Evolutionary conservation across 1,284 basidiomycete species (phyloP).

Genomic region (Cryptococcus wingfieldii): DNA sequence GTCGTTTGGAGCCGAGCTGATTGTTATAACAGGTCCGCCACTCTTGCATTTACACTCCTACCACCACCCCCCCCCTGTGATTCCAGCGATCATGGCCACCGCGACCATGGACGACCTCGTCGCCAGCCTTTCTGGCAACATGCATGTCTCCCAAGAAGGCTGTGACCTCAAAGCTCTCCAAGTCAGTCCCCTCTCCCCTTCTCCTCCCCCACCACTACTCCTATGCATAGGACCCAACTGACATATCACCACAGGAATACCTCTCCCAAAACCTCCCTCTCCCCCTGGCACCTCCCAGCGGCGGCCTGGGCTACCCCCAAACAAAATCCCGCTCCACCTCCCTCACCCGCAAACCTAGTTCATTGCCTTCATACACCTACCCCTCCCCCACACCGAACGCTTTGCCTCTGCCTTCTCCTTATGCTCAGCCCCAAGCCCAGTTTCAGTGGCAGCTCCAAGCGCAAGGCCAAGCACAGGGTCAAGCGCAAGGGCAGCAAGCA

Average conservation of each 20-base stretch:
- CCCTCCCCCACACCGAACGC: not conserved
- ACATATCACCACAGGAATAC: conserved; percentile 7
- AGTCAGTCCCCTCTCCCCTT: conserved; percentile 49
- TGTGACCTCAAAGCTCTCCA: conserved; percentile 51
- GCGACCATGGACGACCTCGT: conserved; percentile 42
- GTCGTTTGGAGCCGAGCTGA: not conserved
- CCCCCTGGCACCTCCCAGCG: not conserved
- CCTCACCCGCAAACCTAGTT: conserved; percentile 9
- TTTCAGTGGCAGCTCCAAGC: too few species aligned
- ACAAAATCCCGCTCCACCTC: conserved; percentile 10
- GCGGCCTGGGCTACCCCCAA: conserved; percentile 4
- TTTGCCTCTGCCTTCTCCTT: conserved; percentile 1
- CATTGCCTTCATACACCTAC: conserved; percentile 13
- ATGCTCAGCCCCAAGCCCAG: conserved; percentile 7
- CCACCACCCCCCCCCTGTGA: not conserved
- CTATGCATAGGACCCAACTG: not conserved
- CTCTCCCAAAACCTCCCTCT: conserved; percentile 11
- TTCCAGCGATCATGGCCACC: conserved; percentile 5
- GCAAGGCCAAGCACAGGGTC: too few species aligned
- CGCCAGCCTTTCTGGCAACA: conserved; percentile 31
- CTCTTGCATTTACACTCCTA: not conserved
- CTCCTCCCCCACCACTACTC: not conserved
- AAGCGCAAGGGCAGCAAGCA: too few species aligned
- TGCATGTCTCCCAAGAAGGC: conserved; percentile 40
- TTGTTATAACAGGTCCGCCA: not conserved